Conservation (phyloP, 2,329 filamentous ascomycete species). For the Exophiala lecanii-corni region DNA sequence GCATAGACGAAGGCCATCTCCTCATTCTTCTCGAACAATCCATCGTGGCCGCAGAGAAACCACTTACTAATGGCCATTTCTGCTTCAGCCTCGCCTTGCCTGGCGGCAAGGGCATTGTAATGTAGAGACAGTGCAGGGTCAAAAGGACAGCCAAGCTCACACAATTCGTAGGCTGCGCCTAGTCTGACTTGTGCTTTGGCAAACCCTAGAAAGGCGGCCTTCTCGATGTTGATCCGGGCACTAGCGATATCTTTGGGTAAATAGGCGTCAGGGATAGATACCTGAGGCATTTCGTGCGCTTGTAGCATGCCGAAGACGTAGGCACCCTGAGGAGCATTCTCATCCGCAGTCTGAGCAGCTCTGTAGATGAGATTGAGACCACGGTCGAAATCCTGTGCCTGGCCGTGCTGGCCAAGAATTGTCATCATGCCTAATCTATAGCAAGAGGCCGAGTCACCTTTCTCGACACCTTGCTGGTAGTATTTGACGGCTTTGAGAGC, state of each 20-base stretch:
- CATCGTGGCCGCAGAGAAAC: conserved; percentile 95
- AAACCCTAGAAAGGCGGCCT: conserved; percentile 92
- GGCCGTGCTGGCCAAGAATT: conserved; percentile 86
- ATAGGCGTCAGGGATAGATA: conserved; percentile 68
- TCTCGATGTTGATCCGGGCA: conserved; percentile 86
- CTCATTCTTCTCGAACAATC: conserved; percentile 91
- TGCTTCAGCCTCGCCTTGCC: conserved; percentile 87
- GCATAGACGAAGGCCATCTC: conserved; percentile 89
- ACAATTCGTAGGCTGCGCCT: conserved; percentile 92
- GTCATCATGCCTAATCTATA: conserved; percentile 97
- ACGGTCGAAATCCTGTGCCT: conserved; percentile 70
- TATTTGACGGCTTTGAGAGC: conserved; percentile 85
- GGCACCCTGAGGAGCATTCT: conserved; percentile 93
- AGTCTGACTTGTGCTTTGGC: conserved; percentile 96
- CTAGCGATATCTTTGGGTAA: conserved; percentile 67
- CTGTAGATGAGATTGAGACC: conserved; percentile 78
- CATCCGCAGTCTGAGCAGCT: conserved; percentile 82
- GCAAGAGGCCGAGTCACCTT: conserved; percentile 81
- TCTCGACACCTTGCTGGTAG: conserved; percentile 74
- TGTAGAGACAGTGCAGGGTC: conserved; percentile 88
- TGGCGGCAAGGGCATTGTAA: conserved; percentile 88
- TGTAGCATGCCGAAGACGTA: conserved; percentile 95
- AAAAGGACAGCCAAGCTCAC: conserved; percentile 90
- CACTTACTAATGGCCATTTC: conserved; percentile 96
- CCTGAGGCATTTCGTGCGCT: conserved; percentile 84